Evolutionary conservation across 495 filamentous ascomycete genomes (phyloP).

Genomic region (Talaromyces adpressus): DNA sequence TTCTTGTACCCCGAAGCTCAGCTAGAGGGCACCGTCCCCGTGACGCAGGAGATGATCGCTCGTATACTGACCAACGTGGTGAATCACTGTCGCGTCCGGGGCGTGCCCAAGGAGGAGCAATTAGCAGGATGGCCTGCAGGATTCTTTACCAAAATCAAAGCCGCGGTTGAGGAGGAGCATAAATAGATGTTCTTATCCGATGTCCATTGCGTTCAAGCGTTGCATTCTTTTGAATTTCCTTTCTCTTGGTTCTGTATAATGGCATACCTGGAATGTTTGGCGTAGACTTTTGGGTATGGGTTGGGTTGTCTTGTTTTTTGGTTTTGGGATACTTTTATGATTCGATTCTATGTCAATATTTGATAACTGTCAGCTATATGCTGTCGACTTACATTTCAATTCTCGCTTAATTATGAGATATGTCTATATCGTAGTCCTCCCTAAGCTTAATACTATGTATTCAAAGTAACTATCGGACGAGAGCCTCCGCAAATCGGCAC

Average conservation of each 20-base stretch:
- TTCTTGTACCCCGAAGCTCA: constrained; percentile 73
- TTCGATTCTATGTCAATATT: constrained; percentile 8
- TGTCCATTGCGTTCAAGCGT: constrained; percentile 11
- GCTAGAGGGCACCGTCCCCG: constrained; percentile 56
- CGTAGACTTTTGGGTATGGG: not conserved
- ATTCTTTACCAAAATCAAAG: constrained; percentile 59
- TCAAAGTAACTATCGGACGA: not conserved
- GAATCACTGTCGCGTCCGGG: constrained; percentile 59
- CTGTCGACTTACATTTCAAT: not conserved
- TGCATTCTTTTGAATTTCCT: constrained; percentile 9
- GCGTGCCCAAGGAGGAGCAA: constrained; percentile 65
- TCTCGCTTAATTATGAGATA: not conserved
- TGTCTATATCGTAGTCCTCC: not conserved
- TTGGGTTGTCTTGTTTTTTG: not conserved
- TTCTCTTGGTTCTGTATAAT: not conserved
- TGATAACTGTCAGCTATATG: not conserved
- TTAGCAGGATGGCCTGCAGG: constrained; percentile 60
- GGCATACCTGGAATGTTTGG: constrained; percentile 6
- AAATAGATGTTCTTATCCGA: constrained; percentile 5
- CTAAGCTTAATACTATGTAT: not conserved
- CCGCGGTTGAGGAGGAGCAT: constrained; percentile 49
- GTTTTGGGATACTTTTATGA: not conserved
- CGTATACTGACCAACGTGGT: constrained; percentile 73
- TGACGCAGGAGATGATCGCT: constrained; percentile 69
- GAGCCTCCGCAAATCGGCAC: constrained; percentile 7